Conservation (phyloP, 2,329 filamentous ascomycete genomes). For the Claviceps capensis region DNA sequence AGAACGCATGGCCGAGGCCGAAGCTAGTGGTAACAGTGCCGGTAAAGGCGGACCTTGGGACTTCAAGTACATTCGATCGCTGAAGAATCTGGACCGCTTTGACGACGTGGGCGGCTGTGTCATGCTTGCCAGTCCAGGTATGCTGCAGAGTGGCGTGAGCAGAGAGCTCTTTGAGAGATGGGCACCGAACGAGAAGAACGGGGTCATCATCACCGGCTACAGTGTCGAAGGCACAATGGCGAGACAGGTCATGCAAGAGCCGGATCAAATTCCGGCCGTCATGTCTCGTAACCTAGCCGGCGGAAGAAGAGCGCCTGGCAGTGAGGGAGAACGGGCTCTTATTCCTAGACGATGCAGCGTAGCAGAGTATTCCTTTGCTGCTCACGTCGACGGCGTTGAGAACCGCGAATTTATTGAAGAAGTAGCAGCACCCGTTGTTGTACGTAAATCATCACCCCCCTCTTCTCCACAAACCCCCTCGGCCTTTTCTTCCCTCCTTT, state of each 20-base stretch:
- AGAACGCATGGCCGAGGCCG: slow-evolving; percentile 81
- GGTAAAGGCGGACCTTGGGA: slow-evolving; percentile 88
- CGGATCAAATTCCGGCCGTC: slow-evolving; percentile 85
- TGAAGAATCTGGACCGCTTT: slow-evolving; percentile 89
- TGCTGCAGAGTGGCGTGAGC: slow-evolving; percentile 94
- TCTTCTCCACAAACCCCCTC: not conserved
- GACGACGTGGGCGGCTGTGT: slow-evolving; percentile 93
- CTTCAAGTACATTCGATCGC: slow-evolving; percentile 81
- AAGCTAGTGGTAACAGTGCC: slow-evolving; percentile 59
- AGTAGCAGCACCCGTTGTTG: slow-evolving; percentile 79
- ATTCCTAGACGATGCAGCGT: slow-evolving; percentile 87
- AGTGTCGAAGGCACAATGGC: slow-evolving; percentile 98
- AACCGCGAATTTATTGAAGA: slow-evolving; percentile 97
- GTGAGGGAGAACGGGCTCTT: slow-evolving; percentile 74
- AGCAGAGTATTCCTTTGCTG: slow-evolving; percentile 88
- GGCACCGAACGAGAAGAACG: slow-evolving; percentile 93
- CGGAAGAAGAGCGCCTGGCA: slow-evolving; percentile 46
- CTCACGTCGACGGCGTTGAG: slow-evolving; percentile 90
- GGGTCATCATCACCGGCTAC: slow-evolving; percentile 97
- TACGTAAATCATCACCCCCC: slow-evolving; percentile 24
- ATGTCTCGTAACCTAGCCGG: slow-evolving; percentile 63
- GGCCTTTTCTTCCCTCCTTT: not conserved
- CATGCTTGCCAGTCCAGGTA: slow-evolving; percentile 94
- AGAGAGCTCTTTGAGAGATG: slow-evolving; percentile 85
- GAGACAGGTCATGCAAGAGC: slow-evolving; percentile 87